A percentile compares a stretch with the other conserved stretches of the same genome.
Conservation (phyloP, 306 rosid species). For the Crotalaria pallida region DNA sequence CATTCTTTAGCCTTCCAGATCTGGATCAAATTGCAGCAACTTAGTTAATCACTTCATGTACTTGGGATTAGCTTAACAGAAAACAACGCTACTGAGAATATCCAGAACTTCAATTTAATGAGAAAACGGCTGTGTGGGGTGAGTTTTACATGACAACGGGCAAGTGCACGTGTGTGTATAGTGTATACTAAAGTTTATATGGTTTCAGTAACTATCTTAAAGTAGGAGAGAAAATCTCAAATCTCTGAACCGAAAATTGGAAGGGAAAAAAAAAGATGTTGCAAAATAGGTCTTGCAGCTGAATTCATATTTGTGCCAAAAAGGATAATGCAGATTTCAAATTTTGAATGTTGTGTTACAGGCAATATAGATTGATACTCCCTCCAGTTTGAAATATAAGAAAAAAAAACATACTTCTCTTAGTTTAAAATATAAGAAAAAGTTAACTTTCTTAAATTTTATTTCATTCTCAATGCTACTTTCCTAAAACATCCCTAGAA, state of each 20-base stretch:
- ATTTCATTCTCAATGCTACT: too few relatives aligned
- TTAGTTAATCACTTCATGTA: slow-evolving; percentile 20
- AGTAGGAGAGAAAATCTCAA: neutral
- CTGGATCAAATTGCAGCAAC: slow-evolving; percentile 47
- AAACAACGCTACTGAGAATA: slow-evolving; percentile 11
- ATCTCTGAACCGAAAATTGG: too few relatives aligned
- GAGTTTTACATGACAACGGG: neutral
- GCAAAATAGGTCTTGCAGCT: neutral
- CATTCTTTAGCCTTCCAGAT: slow-evolving; percentile 98
- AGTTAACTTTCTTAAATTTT: too few relatives aligned
- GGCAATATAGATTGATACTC: neutral
- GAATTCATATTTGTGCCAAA: neutral
- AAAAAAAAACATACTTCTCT: too few relatives aligned
- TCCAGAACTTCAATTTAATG: slow-evolving; percentile 2
- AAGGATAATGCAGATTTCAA: neutral
- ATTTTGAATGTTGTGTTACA: slow-evolving; percentile 3
- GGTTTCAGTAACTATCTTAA: slow-evolving; percentile 2
- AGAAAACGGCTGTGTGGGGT: neutral
- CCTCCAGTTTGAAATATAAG: too few relatives aligned
- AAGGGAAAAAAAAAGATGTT: neutral
- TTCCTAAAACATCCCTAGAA: too few relatives aligned
- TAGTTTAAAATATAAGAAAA: too few relatives aligned
- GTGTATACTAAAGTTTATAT: neutral
- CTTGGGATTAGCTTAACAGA: slow-evolving; percentile 19
- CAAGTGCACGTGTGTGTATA: neutral